Percentiles rank a stretch among this genome's conserved stretches.
phyloP scores from a whole-genome alignment of 2,329 filamentous ascomycete genomes.

The Trichothecium sympodiale region DNA sequence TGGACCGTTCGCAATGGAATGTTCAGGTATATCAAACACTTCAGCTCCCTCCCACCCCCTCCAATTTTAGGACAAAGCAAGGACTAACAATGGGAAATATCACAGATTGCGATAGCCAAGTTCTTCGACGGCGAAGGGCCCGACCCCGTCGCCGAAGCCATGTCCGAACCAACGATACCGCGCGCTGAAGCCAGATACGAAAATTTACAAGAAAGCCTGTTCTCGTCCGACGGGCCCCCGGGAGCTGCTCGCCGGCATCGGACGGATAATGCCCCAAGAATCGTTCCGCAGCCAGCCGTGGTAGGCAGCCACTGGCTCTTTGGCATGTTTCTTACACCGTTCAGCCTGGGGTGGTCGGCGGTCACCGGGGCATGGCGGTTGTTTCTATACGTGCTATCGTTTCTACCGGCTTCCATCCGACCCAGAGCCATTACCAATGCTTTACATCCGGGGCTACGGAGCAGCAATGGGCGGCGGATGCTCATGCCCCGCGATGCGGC shows the following conservation, averaged over 20 bases:
- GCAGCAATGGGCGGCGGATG: constrained; percentile 60
- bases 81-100: not conserved
- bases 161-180: constrained; percentile 49
- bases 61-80: not conserved
- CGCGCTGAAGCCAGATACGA: constrained; percentile 56
- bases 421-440: constrained; percentile 44
- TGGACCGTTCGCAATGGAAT: constrained; percentile 91
- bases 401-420: constrained; percentile 58
- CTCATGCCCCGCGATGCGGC: constrained; percentile 81
- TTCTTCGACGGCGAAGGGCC: constrained; percentile 95
- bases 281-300: constrained; percentile 66
- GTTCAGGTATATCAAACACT: constrained; percentile 51
- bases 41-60: not conserved
- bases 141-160: constrained; percentile 69
- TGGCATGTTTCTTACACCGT: constrained; percentile 68
- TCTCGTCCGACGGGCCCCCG: constrained; percentile 13
- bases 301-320: constrained; percentile 65
- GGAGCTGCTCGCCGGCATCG: constrained; percentile 14
- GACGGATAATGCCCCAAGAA: constrained; percentile 65
- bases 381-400: constrained; percentile 68
- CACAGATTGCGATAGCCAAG: constrained; percentile 90
- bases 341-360: constrained; percentile 65
- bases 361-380: constrained; percentile 60
- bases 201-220: constrained; percentile 56
- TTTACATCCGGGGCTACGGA: constrained; percentile 38